Evolutionary conservation across 2,329 filamentous ascomycete genomes (phyloP).

Genomic region (Arachnomyces sp.): DNA sequence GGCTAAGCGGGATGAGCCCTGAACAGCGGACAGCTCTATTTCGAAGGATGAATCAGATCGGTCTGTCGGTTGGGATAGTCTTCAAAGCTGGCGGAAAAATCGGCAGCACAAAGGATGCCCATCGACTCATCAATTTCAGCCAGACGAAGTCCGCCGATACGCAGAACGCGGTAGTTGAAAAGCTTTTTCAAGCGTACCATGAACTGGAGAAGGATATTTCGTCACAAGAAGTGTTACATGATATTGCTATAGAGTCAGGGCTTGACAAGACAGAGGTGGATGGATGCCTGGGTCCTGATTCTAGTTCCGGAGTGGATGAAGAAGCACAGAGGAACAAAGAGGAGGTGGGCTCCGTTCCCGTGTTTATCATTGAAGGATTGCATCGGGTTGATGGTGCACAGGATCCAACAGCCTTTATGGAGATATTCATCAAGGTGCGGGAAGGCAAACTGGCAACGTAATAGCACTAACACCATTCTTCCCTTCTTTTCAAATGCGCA

Average conservation of each 20-base stretch:
- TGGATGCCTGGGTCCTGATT: conserved; percentile 7
- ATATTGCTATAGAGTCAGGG: conserved; percentile 8
- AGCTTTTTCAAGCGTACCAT: conserved; percentile 14
- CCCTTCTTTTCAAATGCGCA: no score
- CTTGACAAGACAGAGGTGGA: conserved; percentile 7
- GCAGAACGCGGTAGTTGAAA: conserved; percentile 11
- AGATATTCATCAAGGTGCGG: no score
- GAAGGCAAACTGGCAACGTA: no score
- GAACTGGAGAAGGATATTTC: conserved; percentile 16
- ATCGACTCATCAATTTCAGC: conserved; percentile 11
- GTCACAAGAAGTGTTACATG: conserved; percentile 7
- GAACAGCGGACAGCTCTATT: conserved; percentile 13
- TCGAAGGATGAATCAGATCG: conserved; percentile 13
- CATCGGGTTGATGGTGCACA: no score
- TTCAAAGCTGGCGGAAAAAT: conserved; percentile 16
- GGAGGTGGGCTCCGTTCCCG: no score
- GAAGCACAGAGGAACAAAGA: no score
- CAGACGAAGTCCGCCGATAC: not conserved
- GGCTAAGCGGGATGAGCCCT: conserved; percentile 12
- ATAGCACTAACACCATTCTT: no score
- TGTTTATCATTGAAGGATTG: no score
- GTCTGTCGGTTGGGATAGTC: conserved; percentile 9
- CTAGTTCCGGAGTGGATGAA: no score
- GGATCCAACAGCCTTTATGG: no score
- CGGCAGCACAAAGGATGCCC: conserved; percentile 14